Base-by-base conservation (phyloP, 169 alveolate species). In the Babesia ovis region DNA sequence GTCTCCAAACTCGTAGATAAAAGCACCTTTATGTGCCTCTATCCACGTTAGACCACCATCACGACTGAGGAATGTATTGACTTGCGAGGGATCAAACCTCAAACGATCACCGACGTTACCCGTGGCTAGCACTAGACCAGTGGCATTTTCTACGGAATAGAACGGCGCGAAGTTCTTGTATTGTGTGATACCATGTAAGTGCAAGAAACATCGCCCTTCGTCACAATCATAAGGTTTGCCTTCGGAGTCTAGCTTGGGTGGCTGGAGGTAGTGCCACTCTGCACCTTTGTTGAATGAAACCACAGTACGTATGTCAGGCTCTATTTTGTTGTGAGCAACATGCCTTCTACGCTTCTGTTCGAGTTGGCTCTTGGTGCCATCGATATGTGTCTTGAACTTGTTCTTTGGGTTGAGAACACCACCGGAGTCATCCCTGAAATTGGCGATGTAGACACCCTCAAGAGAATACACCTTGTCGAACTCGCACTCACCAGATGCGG, bases 41-140 rank as follows among this genome's bases (percentile, higher is more conserved):
- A 77, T 66, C 99, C 99, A 98, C 11, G 98, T 94, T 18, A 93
- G 94, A 0, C 99, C 99, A 1, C 99, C 99, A 82, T 98, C 99
- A 55, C 99, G 86, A 37, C 98, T 92, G 53, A 98, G 76, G 87
- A 94, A 98, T 34, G 99, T 96, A 86, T 96, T 95, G 1, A 95
- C 94, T 79, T 95, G 95, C 32, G 91, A 94, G 31, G 87, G 83
- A 32, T 90, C 90, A 50, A 89, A 85, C 27, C 92, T 76, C n/a
- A 95, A 86, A 48, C 92, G 90, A 42, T 85, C 81, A 8, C 99
- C 99, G 45, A 95, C 94, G 70, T 96, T 96, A 37, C 99, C 99
- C 18, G 98, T 93, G 25, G 98, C 99, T 85, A 98, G 90, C 41
- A 98, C 94, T 25, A 98, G 80, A 23, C 99, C 99, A 22, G 95